These are phyloP conservation scores for Hypholoma sublateritium DNA, from an alignment of 768 basidiomycete genomes.

Conservation along the genomic window DNA sequence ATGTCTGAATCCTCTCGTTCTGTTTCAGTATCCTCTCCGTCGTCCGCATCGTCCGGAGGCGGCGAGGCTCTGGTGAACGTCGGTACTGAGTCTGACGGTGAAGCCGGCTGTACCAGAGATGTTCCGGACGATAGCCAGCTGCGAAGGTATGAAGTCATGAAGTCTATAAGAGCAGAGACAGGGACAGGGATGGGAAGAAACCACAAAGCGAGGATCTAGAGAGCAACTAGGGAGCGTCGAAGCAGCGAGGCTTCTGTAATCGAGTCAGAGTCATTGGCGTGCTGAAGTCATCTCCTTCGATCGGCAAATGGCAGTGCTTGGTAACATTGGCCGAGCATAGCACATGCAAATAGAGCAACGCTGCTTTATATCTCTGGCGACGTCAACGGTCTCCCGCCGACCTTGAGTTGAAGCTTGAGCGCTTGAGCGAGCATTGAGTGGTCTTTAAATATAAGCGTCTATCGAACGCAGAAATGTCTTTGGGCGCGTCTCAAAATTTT, in stretches of 20 bases:
- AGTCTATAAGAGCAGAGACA: background rate
- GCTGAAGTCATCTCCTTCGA: too few relatives aligned
- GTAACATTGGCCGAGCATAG: too few relatives aligned
- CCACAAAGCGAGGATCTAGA: background rate
- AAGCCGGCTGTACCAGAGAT: constrained; percentile 20
- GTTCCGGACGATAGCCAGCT: constrained; percentile 52
- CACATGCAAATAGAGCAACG: too few relatives aligned
- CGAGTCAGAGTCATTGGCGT: too few relatives aligned
- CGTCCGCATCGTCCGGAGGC: constrained; percentile 42
- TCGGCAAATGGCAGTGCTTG: too few relatives aligned
- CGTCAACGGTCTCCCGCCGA: too few relatives aligned
- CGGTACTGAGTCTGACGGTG: constrained; percentile 33
- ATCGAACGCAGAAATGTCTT: too few relatives aligned
- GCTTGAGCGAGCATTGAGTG: too few relatives aligned
- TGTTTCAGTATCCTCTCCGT: constrained; percentile 33
- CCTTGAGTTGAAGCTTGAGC: too few relatives aligned
- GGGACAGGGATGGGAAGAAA: constrained; percentile 3
- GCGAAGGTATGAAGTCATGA: constrained; percentile 61
- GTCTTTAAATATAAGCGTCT: too few relatives aligned
- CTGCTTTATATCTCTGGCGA: too few relatives aligned
- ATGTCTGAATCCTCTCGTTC: constrained; percentile 46
- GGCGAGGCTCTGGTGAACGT: constrained; percentile 38
- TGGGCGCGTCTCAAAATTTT: too few relatives aligned
- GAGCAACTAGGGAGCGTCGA: background rate
- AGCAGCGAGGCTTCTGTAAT: background rate